Evolutionary conservation across 2,329 filamentous ascomycete species (phyloP).

Genomic region (Fusarium sp.): DNA sequence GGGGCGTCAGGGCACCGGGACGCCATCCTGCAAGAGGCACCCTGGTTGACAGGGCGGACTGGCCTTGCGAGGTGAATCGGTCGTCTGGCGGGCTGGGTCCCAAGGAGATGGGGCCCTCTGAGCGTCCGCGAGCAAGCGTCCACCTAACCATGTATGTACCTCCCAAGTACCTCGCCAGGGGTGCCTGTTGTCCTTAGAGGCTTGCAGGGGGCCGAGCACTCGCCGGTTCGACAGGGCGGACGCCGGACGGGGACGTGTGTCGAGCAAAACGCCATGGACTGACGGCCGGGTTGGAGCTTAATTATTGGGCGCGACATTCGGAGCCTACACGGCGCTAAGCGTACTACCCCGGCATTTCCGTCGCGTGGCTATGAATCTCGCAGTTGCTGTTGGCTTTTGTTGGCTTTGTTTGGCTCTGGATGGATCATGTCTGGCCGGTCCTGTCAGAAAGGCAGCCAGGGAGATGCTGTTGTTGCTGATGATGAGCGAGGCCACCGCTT

Average conservation of each 20-base stretch:
- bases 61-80: constrained; percentile 37
- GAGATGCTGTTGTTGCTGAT: not conserved
- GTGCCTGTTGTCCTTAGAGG: constrained; percentile 24
- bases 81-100: constrained; percentile 23
- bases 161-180: constrained; percentile 41
- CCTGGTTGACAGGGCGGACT: constrained; percentile 47
- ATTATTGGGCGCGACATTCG: constrained; percentile 44
- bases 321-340: constrained; percentile 32
- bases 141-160: constrained; percentile 31
- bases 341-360: constrained; percentile 45
- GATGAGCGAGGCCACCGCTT: not conserved
- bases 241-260: constrained; percentile 42
- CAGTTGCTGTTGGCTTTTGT: constrained; percentile 5
- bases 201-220: constrained; percentile 34
- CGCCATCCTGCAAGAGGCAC: constrained; percentile 37
- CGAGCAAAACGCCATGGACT: constrained; percentile 45
- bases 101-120: constrained; percentile 33
- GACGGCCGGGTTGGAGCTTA: constrained; percentile 47
- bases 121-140: not conserved
- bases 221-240: constrained; percentile 22
- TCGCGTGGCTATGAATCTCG: constrained; percentile 40
- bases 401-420: not conserved
- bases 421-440: not conserved
- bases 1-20: constrained; percentile 43
- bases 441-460: not conserved